Conservation (phyloP, 306 rosid species). For the Amphicarpaea edgeworthii region DNA sequence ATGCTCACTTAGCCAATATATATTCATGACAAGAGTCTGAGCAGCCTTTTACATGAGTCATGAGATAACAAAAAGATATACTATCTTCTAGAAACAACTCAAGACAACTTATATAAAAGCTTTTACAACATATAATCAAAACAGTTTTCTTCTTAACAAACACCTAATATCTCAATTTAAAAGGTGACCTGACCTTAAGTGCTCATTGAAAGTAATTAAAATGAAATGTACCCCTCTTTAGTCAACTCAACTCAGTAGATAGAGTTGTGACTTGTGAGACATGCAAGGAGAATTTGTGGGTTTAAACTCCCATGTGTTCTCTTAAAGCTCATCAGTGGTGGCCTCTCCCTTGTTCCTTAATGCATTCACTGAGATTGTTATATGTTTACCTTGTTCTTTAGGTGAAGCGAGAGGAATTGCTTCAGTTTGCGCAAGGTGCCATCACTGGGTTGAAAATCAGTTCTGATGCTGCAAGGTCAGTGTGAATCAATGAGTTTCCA, state of each 20-base stretch:
- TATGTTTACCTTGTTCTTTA: constrained; percentile 48
- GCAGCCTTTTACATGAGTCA: too few species aligned
- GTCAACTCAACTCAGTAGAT: background rate
- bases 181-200: background rate
- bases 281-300: background rate
- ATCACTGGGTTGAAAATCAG: constrained; percentile 88
- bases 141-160: too few species aligned
- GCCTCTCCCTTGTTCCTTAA: constrained; percentile 6
- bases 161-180: constrained; percentile 1
- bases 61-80: too few species aligned
- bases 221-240: background rate
- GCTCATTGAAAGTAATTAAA: background rate
- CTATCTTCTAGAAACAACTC: too few species aligned
- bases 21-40: too few species aligned
- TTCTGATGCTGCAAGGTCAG: constrained; percentile 82
- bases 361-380: constrained; percentile 14
- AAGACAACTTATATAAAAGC: too few species aligned
- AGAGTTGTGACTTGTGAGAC: background rate
- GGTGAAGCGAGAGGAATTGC: constrained; percentile 98
- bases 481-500: constrained; percentile 41
- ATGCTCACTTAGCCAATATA: too few species aligned
- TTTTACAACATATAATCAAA: too few species aligned
- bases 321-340: background rate
- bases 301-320: background rate
- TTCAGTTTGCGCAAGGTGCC: constrained; percentile 98